These are phyloP conservation scores for Oryza meridionalis DNA, from an alignment of 176 grass and related monocot genomes.

Conservation along the genomic window DNA sequence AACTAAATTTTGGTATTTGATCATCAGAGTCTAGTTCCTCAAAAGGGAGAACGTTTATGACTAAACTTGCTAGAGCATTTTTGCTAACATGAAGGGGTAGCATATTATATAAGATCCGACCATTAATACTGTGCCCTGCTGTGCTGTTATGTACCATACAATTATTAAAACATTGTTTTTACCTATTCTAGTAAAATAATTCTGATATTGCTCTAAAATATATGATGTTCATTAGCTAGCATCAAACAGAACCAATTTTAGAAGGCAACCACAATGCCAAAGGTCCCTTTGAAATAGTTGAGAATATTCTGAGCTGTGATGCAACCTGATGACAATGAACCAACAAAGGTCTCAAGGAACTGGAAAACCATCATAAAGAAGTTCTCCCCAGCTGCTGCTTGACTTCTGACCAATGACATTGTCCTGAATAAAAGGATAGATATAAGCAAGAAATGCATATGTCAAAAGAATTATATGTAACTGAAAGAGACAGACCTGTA, in stretches of 20 bases:
- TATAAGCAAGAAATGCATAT: constrained; percentile 43
- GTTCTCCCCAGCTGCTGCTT: constrained; percentile 75
- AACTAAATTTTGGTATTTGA: background rate
- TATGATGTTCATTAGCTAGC: background rate
- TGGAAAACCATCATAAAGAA: constrained; percentile 87
- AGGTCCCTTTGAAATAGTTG: background rate
- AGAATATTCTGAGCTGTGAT: constrained; percentile 35
- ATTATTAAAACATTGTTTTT: too few species aligned
- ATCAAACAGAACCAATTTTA: background rate
- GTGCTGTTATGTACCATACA: background rate
- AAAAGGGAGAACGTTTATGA: background rate
- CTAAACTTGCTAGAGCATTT: background rate
- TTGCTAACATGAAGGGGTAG: background rate
- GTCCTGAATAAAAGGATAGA: constrained; percentile 63
- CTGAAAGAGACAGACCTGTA: constrained; percentile 77
- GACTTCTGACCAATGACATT: constrained; percentile 98
- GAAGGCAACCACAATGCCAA: background rate
- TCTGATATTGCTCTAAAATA: too few species aligned
- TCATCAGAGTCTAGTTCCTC: background rate
- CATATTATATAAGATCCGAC: background rate
- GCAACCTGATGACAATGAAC: constrained; percentile 94
- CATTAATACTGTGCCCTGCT: background rate
- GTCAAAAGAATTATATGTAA: constrained; percentile 4
- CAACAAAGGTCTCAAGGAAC: constrained; percentile 99
- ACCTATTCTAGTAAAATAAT: too few species aligned